A percentile compares a stretch with the other conserved stretches of the same genome.
Conservation (phyloP, 331 rosid species). For the Rosa hybrid region DNA sequence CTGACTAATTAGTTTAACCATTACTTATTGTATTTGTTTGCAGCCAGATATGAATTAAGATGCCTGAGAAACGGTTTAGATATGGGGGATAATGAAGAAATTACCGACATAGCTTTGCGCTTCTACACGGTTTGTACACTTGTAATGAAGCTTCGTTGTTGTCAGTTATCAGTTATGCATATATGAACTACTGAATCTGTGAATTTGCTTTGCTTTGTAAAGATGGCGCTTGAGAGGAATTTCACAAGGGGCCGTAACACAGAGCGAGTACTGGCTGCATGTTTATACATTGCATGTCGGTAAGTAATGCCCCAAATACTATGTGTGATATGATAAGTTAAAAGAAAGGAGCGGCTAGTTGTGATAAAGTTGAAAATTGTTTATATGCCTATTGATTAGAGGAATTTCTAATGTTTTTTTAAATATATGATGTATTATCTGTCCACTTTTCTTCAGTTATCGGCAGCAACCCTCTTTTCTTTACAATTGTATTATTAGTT, state of each 20-base stretch:
- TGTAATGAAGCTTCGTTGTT: constrained; percentile 3
- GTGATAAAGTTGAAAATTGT: background rate
- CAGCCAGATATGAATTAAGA: constrained; percentile 49
- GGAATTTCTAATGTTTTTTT: too few relatives aligned
- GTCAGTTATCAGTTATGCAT: background rate
- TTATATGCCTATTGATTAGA: background rate
- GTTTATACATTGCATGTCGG: constrained; percentile 94
- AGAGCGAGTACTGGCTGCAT: constrained; percentile 78
- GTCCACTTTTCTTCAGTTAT: background rate
- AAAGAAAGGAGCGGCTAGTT: background rate
- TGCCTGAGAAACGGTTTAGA: constrained; percentile 48
- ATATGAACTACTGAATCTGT: constrained; percentile 11
- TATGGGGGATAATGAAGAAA: constrained; percentile 47
- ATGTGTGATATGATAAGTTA: background rate
- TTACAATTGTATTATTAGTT: background rate
- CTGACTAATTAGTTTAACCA: background rate
- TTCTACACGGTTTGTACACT: constrained; percentile 57
- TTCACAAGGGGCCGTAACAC: constrained; percentile 85
- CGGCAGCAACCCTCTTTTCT: too few relatives aligned
- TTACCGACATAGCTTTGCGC: constrained; percentile 48
- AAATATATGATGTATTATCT: background rate
- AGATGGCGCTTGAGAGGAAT: constrained; percentile 78
- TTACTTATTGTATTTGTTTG: constrained; percentile 21
- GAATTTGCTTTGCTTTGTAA: constrained; percentile 34
- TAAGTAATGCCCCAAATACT: constrained; percentile 23